Evolutionary conservation across 345 rosid species (phyloP), one percentile per base, ranked within the genome.

Genomic region (Gossypium stocksii): DNA sequence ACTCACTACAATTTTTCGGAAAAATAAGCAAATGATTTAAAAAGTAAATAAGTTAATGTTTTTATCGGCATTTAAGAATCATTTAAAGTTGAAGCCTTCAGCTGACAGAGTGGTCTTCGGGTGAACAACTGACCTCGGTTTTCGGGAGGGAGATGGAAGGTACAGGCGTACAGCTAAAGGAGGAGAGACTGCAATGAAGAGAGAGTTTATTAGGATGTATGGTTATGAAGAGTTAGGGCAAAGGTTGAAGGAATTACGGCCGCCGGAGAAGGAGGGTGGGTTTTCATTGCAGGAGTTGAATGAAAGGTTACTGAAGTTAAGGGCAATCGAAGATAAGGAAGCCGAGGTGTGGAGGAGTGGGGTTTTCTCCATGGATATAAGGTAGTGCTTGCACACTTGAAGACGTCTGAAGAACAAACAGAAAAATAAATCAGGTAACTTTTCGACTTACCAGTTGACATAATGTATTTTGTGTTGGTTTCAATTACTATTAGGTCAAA

Each of bases 221-320:
- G 54, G 49, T 7, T 27, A 64, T 2, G 44, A 1, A 0, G 91
- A 87, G 16, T 48, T 92, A 77, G 95, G 95, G 22, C 75, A 80
- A 64, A 87, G 80, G 72, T 71, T 92, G 68, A 80, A 80, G 81
- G 25, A 29, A 52, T 77, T 86, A 72, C 81, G 92, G 68, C 89
- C 83, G 65, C 88, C 83, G 0, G 70, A 84, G 65, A 80, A 41
- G 76, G 84, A 67, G 76, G 83, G 78, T 2, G 81, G 88, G 84
- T 94, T 92, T 79, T 89, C 94, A 0, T 69, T 93, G 83, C 66
- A 73, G 75, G 96, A 94, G 86, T 76, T 94, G 82, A 89, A 83
- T 69, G 90, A 83, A 83, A 91, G 98, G 81, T 78, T 93, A 79
- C 77, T 76, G 43, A 89, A 78, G 84, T 74, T 94, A 67, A 89